Conservation (phyloP, 495 filamentous ascomycete genomes). For the Xanthoparmelia taractica region DNA sequence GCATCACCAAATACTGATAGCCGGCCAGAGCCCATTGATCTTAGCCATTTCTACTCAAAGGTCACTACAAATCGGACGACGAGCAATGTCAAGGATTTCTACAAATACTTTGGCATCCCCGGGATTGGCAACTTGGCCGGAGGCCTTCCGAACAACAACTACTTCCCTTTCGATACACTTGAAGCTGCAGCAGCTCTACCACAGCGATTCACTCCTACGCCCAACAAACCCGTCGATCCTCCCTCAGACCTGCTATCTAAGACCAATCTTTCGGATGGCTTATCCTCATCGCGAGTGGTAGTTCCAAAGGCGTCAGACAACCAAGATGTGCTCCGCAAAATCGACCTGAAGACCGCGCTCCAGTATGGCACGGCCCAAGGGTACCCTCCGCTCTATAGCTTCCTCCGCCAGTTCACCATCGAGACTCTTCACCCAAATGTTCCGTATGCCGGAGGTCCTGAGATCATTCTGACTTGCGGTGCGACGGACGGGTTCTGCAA, state of each 20-base stretch:
- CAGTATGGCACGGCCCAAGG: slow-evolving; percentile 80
- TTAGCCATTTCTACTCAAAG: slow-evolving; percentile 70
- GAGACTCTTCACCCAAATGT: slow-evolving; percentile 72
- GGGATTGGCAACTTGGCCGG: slow-evolving; percentile 82
- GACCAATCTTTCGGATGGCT: slow-evolving; percentile 27
- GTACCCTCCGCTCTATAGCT: slow-evolving; percentile 64
- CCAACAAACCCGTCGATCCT: slow-evolving; percentile 45
- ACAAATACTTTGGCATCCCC: slow-evolving; percentile 76
- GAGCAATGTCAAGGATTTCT: slow-evolving; percentile 67
- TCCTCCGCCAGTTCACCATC: slow-evolving; percentile 67
- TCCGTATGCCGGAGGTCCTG: slow-evolving; percentile 68
- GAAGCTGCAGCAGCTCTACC: slow-evolving; percentile 71
- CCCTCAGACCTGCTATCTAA: slow-evolving; percentile 26
- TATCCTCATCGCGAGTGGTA: slow-evolving; percentile 44
- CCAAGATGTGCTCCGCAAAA: slow-evolving; percentile 50
- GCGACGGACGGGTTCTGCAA: slow-evolving; percentile 80
- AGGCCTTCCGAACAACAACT: slow-evolving; percentile 69
- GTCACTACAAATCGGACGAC: slow-evolving; percentile 54
- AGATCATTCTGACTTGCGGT: slow-evolving; percentile 68
- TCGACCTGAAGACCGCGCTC: slow-evolving; percentile 73
- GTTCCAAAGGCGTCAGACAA: slow-evolving; percentile 60
- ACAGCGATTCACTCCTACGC: slow-evolving; percentile 61
- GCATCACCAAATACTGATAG: slow-evolving; percentile 6
- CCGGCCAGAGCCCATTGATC: slow-evolving; percentile 52
- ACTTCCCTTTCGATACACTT: slow-evolving; percentile 87